Evolutionary conservation across 2,329 filamentous ascomycete species (phyloP).

Genomic region (Cladophialophora carrionii): DNA sequence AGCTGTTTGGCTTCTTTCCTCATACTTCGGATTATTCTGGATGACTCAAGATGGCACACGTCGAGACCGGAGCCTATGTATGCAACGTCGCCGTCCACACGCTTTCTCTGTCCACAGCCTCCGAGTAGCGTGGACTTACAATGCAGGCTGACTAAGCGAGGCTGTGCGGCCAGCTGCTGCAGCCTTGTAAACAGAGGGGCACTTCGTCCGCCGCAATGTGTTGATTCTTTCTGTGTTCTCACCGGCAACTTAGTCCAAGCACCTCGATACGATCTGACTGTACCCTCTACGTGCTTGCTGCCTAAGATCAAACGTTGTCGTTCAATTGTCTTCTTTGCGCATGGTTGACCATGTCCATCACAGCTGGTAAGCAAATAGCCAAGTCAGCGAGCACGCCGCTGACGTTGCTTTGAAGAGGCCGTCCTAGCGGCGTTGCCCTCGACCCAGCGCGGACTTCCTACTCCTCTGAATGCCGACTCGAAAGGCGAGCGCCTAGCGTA

Average conservation of each 20-base stretch:
- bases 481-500: conserved; percentile 94
- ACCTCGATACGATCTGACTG: not conserved
- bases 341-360: conserved; percentile 48
- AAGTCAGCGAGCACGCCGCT: not conserved
- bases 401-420: conserved; percentile 53
- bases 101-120: not conserved
- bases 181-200: conserved; percentile 8
- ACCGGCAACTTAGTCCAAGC: not conserved
- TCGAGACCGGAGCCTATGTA: not conserved
- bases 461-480: conserved; percentile 81
- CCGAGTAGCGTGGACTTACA: not conserved
- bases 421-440: conserved; percentile 85
- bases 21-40: too few species aligned
- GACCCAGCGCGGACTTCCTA: conserved; percentile 83
- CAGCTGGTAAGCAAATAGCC: conserved; percentile 44
- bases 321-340: conserved; percentile 9
- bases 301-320: not conserved
- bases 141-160: not conserved
- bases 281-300: not conserved
- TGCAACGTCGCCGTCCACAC: not conserved
- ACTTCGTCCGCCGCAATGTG: not conserved
- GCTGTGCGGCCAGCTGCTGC: not conserved
- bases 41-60: not conserved
- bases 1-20: not conserved
- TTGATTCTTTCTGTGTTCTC: not conserved